These are phyloP conservation scores for Luvunga scandens DNA, from an alignment of 345 rosid genomes.

Conservation along the genomic window DNA sequence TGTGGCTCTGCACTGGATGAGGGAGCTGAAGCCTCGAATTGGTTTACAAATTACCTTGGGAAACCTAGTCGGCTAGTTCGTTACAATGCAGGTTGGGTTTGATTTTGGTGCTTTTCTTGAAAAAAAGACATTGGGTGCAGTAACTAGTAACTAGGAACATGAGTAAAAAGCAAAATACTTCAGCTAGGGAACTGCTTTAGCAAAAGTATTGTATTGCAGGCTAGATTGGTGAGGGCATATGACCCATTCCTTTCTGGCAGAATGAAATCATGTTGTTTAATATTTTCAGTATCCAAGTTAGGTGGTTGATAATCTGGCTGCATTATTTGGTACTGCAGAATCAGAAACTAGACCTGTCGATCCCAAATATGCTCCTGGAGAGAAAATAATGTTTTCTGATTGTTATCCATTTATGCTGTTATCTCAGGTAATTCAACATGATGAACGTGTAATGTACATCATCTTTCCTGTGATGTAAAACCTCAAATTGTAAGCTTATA, in stretches of 20 bases:
- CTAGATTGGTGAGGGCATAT: background rate
- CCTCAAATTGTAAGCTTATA: conserved; percentile 7
- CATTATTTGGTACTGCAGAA: conserved; percentile 33
- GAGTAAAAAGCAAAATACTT: background rate
- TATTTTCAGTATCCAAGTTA: background rate
- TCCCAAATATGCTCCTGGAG: conserved; percentile 67
- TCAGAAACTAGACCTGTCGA: conserved; percentile 71
- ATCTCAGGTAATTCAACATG: conserved; percentile 60
- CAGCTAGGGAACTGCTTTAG: background rate
- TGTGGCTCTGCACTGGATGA: conserved; percentile 89
- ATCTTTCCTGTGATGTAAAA: background rate
- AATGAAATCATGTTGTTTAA: background rate
- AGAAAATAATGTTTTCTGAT: conserved; percentile 70
- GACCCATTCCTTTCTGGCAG: background rate
- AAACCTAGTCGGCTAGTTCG: conserved; percentile 81
- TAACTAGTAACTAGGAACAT: background rate
- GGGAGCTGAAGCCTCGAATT: conserved; percentile 78
- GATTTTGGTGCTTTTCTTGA: conserved; percentile 12
- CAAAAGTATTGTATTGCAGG: background rate
- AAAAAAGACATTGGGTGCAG: background rate
- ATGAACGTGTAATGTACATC: background rate
- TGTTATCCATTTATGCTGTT: conserved; percentile 65
- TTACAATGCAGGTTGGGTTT: conserved; percentile 62
- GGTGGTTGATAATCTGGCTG: background rate
- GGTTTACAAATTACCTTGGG: conserved; percentile 77